Evolutionary conservation across 129 eudicot species (phyloP), one percentile per base, ranked within the genome.

Genomic region (Centrapalus pauciflorus): DNA sequence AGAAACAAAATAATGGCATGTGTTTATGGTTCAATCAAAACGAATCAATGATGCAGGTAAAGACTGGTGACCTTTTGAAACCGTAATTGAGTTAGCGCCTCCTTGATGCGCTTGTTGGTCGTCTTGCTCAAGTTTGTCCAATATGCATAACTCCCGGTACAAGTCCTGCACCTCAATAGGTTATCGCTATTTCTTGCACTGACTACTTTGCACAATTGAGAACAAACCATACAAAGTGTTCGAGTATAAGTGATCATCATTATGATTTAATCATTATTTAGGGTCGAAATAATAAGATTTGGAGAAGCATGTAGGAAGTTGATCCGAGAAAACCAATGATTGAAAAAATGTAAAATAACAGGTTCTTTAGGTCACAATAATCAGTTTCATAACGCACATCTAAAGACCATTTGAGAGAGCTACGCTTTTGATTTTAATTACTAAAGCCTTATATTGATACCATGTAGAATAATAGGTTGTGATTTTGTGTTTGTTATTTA

Each of bases 71-170:
- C 96, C 92, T 80, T 74, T 80, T 66, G 61, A 76, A 35, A 32
- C 27, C 6, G 78, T 55, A 79, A 61, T 69, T 46, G 76, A 74
- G 67, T 77, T 79, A 56, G 75, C 29, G 33, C 57, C 80, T 37
- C 67, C 83, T 55, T 66, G 76, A 67, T 73, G 72, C 71, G 83
- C 85, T 3, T 23, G 78, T 55, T 79, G 87, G 29, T 82, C 81
- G 48, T 85, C 90, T 81, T 80, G 83, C 75, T 85, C 94, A 17
- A 85, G 61, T 71, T 62, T 80, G 75, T 84, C 90, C 78, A 91
- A 77, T 66, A 76, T 40, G 26, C 67, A 76, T 74, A 91, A 67
- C 78, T 83, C 94, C 45, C 83, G 85, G 69, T 91, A 91, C 65
- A 91, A 70, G 13, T 91, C 96, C 97, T 89, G 87, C 60, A 66